Percentiles rank a stretch among this genome's conserved stretches.
Evolutionary conservation across 129 eudicot genomes (phyloP).

Genomic region (Tagetes erecta): DNA sequence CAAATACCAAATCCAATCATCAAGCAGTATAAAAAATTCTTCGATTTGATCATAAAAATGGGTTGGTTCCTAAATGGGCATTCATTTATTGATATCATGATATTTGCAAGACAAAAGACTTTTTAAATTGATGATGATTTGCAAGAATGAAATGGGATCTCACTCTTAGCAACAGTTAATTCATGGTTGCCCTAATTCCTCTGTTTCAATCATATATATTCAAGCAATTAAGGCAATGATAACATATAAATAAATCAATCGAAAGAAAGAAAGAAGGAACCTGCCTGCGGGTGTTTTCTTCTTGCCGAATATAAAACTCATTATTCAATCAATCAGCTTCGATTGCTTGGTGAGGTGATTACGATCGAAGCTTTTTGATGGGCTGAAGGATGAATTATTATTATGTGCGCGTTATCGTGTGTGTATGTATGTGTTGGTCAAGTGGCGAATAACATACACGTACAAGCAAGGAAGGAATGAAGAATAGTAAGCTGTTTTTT

Average conservation of each 20-base stretch:
- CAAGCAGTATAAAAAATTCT: too few relatives aligned
- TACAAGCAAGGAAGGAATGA: slow-evolving; percentile 1
- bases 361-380: not conserved
- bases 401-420: slow-evolving; percentile 34
- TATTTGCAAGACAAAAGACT: too few relatives aligned
- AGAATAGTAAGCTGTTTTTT: not conserved
- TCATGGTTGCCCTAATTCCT: slow-evolving; percentile 12
- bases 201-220: not conserved
- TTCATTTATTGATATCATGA: too few relatives aligned
- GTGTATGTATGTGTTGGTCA: not conserved
- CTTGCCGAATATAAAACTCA: slow-evolving; percentile 50
- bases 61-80: too few relatives aligned
- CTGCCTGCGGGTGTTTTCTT: slow-evolving; percentile 48
- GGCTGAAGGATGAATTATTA: not conserved
- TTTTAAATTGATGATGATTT: too few relatives aligned
- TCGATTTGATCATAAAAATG: too few relatives aligned
- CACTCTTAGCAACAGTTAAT: not conserved
- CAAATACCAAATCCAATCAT: slow-evolving; percentile 13
- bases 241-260: slow-evolving; percentile 15
- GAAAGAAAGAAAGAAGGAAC: not conserved
- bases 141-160: not conserved
- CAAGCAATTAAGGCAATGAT: slow-evolving; percentile 1
- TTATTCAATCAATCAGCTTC: slow-evolving; percentile 13
- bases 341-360: not conserved
- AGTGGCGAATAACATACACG: slow-evolving; percentile 27